phyloP scores from a whole-genome alignment of 768 basidiomycete species.

The Psilocybe cubensis region DNA sequence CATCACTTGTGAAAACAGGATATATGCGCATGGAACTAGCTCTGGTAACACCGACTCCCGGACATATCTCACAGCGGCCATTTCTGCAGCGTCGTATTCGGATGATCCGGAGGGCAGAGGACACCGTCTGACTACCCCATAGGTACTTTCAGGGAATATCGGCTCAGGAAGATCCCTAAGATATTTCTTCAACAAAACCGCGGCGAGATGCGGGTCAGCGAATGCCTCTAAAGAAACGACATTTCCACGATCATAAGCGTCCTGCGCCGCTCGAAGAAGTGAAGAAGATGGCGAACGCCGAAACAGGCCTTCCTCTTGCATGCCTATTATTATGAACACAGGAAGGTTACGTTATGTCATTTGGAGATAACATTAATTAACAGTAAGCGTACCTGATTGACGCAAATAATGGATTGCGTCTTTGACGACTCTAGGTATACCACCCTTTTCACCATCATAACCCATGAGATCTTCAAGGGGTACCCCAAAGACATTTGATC shows the following conservation, averaged over 20 bases:
- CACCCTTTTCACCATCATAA: slow-evolving; percentile 78
- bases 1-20: slow-evolving; percentile 71
- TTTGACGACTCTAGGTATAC: slow-evolving; percentile 78
- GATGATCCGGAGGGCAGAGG: slow-evolving; percentile 53
- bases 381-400: slow-evolving; percentile 48
- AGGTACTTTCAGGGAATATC: slow-evolving; percentile 73
- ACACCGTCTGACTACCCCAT: slow-evolving; percentile 68
- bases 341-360: background rate
- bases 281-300: slow-evolving; percentile 78
- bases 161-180: slow-evolving; percentile 80
- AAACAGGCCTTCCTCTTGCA: slow-evolving; percentile 82
- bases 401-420: slow-evolving; percentile 77
- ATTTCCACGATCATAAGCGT: slow-evolving; percentile 81
- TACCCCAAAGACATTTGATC: slow-evolving; percentile 76
- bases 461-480: slow-evolving; percentile 87
- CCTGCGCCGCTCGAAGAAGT: slow-evolving; percentile 72
- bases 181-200: slow-evolving; percentile 87
- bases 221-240: slow-evolving; percentile 80
- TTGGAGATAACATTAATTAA: slow-evolving; percentile 13
- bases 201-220: slow-evolving; percentile 78
- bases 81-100: slow-evolving; percentile 41
- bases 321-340: slow-evolving; percentile 36
- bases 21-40: slow-evolving; percentile 72
- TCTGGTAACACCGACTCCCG: slow-evolving; percentile 69
- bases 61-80: slow-evolving; percentile 65